phyloP scores from a whole-genome alignment of 345 rosid species.

The Rhizophora apiculata region DNA sequence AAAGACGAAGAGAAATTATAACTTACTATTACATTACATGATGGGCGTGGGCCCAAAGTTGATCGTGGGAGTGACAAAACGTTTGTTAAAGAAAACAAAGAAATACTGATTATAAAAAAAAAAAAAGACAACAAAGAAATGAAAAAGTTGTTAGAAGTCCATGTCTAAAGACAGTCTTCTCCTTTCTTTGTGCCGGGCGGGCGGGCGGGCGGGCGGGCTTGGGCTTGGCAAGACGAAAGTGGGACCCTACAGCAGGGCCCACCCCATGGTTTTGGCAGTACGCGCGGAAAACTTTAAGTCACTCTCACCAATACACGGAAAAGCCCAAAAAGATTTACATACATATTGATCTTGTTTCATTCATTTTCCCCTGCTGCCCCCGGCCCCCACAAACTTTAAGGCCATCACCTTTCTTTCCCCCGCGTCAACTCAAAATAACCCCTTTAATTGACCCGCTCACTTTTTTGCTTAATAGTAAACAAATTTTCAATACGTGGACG shows the following conservation, averaged over 20 bases:
- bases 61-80: neutral
- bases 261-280: no score
- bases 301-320: no score
- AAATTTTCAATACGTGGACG: no score
- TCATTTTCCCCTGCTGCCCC: no score
- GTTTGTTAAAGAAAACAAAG: neutral
- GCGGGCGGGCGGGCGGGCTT: neutral
- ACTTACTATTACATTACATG: constrained; percentile 17
- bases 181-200: neutral
- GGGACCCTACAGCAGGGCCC: constrained; percentile 7
- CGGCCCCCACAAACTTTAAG: no score
- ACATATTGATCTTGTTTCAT: no score
- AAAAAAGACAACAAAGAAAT: neutral
- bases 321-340: no score
- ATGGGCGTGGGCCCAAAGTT: constrained; percentile 21
- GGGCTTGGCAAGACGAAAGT: neutral
- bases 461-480: no score
- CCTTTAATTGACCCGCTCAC: no score
- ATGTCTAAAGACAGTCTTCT: constrained; percentile 9
- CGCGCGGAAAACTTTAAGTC: no score
- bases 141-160: constrained; percentile 21
- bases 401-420: no score
- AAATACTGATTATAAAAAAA: neutral
- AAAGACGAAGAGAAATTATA: neutral
- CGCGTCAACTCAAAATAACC: no score